Evolutionary conservation across 176 grass and related monocot species (phyloP).

Genomic region (Dendrocalamus sinicus): DNA sequence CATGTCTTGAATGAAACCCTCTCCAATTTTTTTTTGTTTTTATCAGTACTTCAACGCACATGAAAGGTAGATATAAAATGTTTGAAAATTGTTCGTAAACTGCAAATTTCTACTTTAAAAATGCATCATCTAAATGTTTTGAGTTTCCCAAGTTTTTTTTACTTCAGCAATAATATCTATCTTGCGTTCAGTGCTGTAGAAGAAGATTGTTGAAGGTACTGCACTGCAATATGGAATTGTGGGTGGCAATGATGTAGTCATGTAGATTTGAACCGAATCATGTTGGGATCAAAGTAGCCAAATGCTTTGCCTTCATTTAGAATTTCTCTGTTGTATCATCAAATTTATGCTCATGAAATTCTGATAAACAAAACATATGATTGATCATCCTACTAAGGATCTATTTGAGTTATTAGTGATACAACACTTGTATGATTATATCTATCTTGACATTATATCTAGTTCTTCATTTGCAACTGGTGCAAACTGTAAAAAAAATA

Average conservation of each 20-base stretch:
- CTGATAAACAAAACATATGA: neutral
- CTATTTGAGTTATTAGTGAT: neutral
- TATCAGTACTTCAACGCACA: neutral
- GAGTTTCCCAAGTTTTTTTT: neutral
- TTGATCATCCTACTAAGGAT: neutral
- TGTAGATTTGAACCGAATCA: neutral
- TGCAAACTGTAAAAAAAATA: neutral
- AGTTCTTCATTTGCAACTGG: constrained; percentile 6
- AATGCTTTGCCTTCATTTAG: neutral
- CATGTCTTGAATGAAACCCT: neutral
- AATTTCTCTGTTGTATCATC: neutral
- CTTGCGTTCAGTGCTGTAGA: neutral
- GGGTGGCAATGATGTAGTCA: neutral
- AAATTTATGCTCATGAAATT: neutral
- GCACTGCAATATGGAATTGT: neutral
- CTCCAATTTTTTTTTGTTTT: neutral
- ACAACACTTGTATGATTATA: neutral
- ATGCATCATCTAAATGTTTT: constrained; percentile 1
- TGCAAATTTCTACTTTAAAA: constrained; percentile 19
- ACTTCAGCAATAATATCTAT: neutral
- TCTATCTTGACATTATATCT: neutral
- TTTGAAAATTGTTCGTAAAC: neutral
- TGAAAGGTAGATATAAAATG: neutral
- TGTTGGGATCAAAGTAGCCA: neutral
- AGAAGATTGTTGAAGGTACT: neutral